phyloP scores from a whole-genome alignment of 2,329 filamentous ascomycete species.

The Penicillium sp. region DNA sequence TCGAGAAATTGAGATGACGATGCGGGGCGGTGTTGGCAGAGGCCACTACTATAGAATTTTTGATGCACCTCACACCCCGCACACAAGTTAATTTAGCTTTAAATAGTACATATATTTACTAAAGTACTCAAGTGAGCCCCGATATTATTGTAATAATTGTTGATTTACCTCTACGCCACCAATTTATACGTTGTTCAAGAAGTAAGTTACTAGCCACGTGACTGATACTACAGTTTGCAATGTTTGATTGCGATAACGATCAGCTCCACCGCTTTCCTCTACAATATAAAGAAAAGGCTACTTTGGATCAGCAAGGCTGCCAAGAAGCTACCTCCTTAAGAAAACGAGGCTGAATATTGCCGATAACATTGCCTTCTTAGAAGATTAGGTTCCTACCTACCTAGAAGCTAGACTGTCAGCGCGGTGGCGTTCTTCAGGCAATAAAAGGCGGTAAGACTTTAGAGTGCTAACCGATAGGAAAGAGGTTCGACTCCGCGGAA shows the following conservation, averaged over 20 bases:
- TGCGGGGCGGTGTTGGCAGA: constrained; percentile 25
- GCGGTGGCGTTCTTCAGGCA: background rate
- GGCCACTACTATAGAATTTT: constrained; percentile 4
- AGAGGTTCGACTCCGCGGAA: background rate
- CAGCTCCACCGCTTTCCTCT: background rate
- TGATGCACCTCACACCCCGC: background rate
- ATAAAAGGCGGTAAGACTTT: background rate
- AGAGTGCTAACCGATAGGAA: background rate
- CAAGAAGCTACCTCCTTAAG: too few relatives aligned
- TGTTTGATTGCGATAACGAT: constrained; percentile 19
- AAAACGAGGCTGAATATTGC: background rate
- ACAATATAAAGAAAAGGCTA: background rate
- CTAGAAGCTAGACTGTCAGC: background rate
- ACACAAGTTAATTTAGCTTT: background rate
- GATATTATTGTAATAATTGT: background rate
- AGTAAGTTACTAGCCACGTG: constrained; percentile 16
- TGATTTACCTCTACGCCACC: background rate
- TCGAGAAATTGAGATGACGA: constrained; percentile 26
- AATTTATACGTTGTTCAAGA: background rate
- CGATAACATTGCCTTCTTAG: background rate
- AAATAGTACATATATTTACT: background rate
- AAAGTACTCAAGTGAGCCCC: too few relatives aligned
- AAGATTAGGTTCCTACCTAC: background rate
- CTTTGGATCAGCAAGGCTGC: background rate
- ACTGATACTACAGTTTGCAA: constrained; percentile 22